phyloP scores from a whole-genome alignment of 208 protist genomes.

The Porcisia deanei region DNA sequence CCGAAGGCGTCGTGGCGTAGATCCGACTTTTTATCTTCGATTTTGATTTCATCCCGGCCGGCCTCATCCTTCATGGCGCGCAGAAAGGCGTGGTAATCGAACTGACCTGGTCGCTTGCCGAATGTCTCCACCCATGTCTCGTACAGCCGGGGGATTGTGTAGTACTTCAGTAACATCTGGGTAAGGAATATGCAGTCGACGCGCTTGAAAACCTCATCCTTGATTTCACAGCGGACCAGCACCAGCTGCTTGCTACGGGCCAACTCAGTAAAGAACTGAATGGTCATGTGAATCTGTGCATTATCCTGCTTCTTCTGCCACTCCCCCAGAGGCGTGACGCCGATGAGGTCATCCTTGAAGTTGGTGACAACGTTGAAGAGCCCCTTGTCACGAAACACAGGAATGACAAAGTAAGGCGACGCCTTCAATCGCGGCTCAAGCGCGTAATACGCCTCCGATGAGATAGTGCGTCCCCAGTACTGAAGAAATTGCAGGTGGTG shows the following conservation, averaged over 20 bases:
- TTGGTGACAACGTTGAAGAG: constrained; percentile 94
- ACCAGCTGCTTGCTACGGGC: constrained; percentile 81
- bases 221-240: constrained; percentile 91
- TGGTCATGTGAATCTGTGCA: constrained; percentile 90
- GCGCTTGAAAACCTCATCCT: constrained; percentile 89
- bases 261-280: constrained; percentile 94
- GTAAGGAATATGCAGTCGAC: constrained; percentile 89
- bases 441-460: constrained; percentile 76
- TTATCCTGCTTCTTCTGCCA: constrained; percentile 91
- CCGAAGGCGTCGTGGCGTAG: constrained; percentile 76
- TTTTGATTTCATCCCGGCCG: constrained; percentile 78
- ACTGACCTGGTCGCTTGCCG: constrained; percentile 81
- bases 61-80: constrained; percentile 93
- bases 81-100: constrained; percentile 90
- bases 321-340: constrained; percentile 84
- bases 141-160: constrained; percentile 83
- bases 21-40: constrained; percentile 84
- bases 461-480: constrained; percentile 90
- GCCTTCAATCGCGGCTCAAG: constrained; percentile 77
- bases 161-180: constrained; percentile 93
- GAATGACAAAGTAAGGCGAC: constrained; percentile 92
- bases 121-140: constrained; percentile 91
- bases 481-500: constrained; percentile 90
- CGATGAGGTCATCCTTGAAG: constrained; percentile 86
- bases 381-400: constrained; percentile 89